phyloP scores from a whole-genome alignment of 805 yeast species.

The Myxozyma monticola region DNA sequence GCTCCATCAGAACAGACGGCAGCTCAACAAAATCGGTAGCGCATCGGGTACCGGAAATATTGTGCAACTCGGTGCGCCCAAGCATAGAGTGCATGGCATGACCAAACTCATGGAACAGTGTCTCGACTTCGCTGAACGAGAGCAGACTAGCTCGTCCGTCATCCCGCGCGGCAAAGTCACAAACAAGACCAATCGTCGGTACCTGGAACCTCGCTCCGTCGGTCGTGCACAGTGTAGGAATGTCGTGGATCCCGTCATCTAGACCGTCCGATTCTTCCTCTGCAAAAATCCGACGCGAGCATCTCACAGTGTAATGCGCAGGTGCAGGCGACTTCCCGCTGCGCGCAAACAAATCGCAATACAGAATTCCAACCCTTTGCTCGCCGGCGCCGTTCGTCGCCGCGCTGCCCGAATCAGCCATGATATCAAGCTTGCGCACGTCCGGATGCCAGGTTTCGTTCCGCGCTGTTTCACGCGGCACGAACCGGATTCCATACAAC shows the following conservation, averaged over 20 bases:
- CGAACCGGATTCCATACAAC: constrained; percentile 75
- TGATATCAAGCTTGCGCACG: constrained; percentile 78
- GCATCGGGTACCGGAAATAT: constrained; percentile 92
- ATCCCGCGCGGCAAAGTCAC: constrained; percentile 61
- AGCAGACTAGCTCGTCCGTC: constrained; percentile 55
- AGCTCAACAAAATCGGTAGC: constrained; percentile 95
- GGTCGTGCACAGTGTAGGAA: constrained; percentile 28
- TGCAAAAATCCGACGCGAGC: constrained; percentile 76
- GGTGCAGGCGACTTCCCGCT: constrained; percentile 72
- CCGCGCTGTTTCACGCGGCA: constrained; percentile 57
- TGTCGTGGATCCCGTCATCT: constrained; percentile 20
- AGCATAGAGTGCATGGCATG: constrained; percentile 98
- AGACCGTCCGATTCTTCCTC: constrained; percentile 48
- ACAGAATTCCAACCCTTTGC: constrained; percentile 68
- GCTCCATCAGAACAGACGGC: constrained; percentile 96
- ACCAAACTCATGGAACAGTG: constrained; percentile 97
- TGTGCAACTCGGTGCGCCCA: constrained; percentile 86
- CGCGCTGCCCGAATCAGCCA: constrained; percentile 56
- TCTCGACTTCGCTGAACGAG: constrained; percentile 78
- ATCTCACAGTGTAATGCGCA: constrained; percentile 93
- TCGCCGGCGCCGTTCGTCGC: constrained; percentile 10
- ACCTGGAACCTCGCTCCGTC: constrained; percentile 64
- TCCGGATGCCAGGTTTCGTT: constrained; percentile 91
- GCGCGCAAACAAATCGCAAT: constrained; percentile 83
- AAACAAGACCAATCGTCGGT: constrained; percentile 86